Conservation (phyloP, 306 rosid genomes). For the Begonia masoniana region DNA sequence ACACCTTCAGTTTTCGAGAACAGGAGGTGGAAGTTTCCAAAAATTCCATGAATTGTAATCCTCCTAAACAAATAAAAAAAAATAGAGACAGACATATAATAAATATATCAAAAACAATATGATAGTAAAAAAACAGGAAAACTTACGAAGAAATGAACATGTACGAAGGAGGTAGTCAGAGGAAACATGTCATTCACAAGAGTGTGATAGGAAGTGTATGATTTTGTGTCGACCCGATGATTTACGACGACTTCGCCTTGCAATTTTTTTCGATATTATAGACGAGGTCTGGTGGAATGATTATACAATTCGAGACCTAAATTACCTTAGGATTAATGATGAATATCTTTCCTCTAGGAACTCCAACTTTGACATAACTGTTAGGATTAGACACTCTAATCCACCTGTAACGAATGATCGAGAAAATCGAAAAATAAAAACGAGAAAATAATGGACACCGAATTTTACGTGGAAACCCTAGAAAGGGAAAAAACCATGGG, state of each 20-base stretch:
- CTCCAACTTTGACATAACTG: slow-evolving; percentile 86
- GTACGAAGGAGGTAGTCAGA: slow-evolving; percentile 40
- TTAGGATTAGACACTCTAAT: too few relatives aligned
- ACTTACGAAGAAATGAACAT: slow-evolving; percentile 30
- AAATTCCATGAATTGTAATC: slow-evolving; percentile 89
- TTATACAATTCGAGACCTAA: slow-evolving; percentile 3
- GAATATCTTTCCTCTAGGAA: slow-evolving; percentile 87
- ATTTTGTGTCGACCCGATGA: slow-evolving; percentile 55
- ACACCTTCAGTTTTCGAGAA: slow-evolving; percentile 27
- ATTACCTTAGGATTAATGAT: slow-evolving; percentile 85
- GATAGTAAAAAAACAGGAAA: background rate
- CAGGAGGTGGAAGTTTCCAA: slow-evolving; percentile 68
- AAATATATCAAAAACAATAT: background rate
- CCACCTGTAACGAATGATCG: too few relatives aligned
- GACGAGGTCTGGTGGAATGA: slow-evolving; percentile 4
- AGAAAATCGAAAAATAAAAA: too few relatives aligned
- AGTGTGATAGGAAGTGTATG: slow-evolving; percentile 76
- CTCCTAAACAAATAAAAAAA: slow-evolving; percentile 49
- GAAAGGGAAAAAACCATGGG: too few relatives aligned
- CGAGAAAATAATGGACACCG: too few relatives aligned
- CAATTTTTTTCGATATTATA: slow-evolving; percentile 22
- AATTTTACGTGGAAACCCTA: too few relatives aligned
- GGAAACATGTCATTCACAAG: slow-evolving; percentile 94
- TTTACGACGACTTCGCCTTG: slow-evolving; percentile 87
- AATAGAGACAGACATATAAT: background rate